Conservation (phyloP, 2,329 filamentous ascomycete genomes). For the Pseudogymnoascus sp. region DNA sequence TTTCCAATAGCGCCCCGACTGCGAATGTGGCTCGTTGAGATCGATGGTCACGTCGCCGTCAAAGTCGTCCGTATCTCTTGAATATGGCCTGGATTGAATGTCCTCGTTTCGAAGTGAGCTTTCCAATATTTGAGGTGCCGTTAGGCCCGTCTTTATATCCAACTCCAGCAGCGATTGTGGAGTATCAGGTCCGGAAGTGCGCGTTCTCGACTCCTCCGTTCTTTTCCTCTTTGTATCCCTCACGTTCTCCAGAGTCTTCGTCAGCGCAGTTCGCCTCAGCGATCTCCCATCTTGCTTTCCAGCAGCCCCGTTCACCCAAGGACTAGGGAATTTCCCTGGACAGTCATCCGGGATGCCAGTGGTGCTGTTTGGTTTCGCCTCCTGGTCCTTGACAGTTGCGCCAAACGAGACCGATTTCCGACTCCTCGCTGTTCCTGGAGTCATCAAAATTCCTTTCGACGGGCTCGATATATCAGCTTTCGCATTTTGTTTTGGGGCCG, state of each 20-base stretch:
- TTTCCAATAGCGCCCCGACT: constrained; percentile 76
- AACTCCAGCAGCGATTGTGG: constrained; percentile 1
- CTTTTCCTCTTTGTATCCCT: constrained; percentile 24
- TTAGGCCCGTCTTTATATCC: constrained; percentile 7
- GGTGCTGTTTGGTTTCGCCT: constrained; percentile 16
- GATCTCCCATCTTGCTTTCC: neutral
- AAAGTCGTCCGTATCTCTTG: constrained; percentile 27
- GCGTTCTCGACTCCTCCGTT: neutral
- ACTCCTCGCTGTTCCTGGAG: constrained; percentile 54
- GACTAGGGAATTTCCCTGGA: constrained; percentile 27
- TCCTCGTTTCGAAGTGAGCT: constrained; percentile 9
- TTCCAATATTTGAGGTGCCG: constrained; percentile 4
- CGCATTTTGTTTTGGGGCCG: constrained; percentile 11
- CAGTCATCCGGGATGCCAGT: constrained; percentile 27
- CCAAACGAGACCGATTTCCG: constrained; percentile 62
- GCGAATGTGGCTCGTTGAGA: constrained; percentile 64
- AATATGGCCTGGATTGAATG: constrained; percentile 23
- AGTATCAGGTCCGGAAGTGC: neutral
- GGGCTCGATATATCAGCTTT: neutral
- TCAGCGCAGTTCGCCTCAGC: constrained; percentile 33
- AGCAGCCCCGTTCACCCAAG: constrained; percentile 17
- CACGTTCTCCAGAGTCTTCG: constrained; percentile 40
- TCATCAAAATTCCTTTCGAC: constrained; percentile 49
- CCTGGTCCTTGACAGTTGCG: constrained; percentile 34
- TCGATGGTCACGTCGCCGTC: constrained; percentile 62